These are phyloP conservation scores for Candida arabinofermentans DNA, from an alignment of 805 yeast genomes.

Conservation along the genomic window DNA sequence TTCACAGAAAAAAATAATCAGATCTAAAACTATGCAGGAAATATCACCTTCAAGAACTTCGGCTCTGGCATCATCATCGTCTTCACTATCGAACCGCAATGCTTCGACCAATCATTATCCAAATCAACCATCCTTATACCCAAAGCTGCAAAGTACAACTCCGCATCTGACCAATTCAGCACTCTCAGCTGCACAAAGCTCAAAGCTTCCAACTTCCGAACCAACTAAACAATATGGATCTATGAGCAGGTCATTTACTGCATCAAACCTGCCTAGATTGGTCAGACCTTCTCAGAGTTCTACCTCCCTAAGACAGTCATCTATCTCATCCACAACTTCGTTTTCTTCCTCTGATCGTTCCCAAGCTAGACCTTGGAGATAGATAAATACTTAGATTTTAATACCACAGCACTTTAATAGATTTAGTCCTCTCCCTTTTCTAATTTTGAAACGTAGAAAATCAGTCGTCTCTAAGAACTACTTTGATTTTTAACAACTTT, in stretches of 20 bases:
- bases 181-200: neutral
- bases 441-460: too few species aligned
- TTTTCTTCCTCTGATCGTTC: slow-evolving; percentile 4
- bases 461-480: too few species aligned
- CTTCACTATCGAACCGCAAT: too few species aligned
- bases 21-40: slow-evolving; percentile 19
- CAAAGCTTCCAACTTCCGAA: slow-evolving; percentile 5
- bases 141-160: neutral
- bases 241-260: slow-evolving; percentile 7
- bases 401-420: too few species aligned
- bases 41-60: slow-evolving; percentile 15
- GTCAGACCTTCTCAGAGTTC: slow-evolving; percentile 5
- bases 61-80: neutral
- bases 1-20: slow-evolving; percentile 3
- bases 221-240: neutral
- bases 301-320: neutral
- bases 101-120: too few species aligned
- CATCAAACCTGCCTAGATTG: slow-evolving; percentile 15
- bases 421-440: too few species aligned
- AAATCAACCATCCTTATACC: neutral
- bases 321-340: neutral
- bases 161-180: neutral
- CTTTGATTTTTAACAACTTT: too few species aligned
- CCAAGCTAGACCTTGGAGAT: slow-evolving; percentile 17
- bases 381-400: slow-evolving; percentile 1